Evolutionary conservation across 345 rosid genomes (phyloP).

Genomic region (Aurinia saxatilis): DNA sequence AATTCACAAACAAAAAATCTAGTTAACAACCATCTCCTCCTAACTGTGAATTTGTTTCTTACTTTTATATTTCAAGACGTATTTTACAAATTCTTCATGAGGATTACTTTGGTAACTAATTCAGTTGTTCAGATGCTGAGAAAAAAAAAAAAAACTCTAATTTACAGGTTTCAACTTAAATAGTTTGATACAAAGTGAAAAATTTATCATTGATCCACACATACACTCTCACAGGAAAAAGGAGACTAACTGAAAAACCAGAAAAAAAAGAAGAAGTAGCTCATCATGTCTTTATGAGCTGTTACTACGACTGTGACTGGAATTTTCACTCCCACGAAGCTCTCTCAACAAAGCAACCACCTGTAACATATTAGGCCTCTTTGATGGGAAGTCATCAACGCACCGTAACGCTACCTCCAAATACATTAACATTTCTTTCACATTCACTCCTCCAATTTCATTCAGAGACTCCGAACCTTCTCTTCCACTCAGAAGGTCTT

Average conservation of each 20-base stretch:
- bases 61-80: no score
- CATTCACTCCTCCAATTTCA: conserved; percentile 44
- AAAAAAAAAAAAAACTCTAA: no score
- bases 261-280: neutral
- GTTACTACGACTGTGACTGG: conserved; percentile 44
- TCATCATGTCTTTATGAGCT: conserved; percentile 43
- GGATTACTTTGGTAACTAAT: no score
- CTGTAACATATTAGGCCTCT: conserved; percentile 81
- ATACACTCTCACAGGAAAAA: neutral
- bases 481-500: conserved; percentile 43
- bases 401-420: conserved; percentile 77
- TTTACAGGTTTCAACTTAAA: no score
- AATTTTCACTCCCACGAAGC: conserved; percentile 51
- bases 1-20: no score
- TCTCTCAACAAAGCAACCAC: conserved; percentile 83
- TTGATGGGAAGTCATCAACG: conserved; percentile 84
- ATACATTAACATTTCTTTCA: conserved; percentile 79
- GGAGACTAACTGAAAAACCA: neutral
- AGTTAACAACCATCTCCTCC: no score
- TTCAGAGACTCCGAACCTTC: conserved; percentile 40
- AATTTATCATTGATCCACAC: neutral
- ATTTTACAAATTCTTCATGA: no score
- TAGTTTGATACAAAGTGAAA: neutral
- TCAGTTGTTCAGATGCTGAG: no score
- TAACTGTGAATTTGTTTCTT: no score